Percentiles rank a stretch among this genome's conserved stretches.
These are phyloP conservation scores for Cyclotella distinguenda DNA, from an alignment of 108 stramenopile species.

Conservation along the genomic window DNA sequence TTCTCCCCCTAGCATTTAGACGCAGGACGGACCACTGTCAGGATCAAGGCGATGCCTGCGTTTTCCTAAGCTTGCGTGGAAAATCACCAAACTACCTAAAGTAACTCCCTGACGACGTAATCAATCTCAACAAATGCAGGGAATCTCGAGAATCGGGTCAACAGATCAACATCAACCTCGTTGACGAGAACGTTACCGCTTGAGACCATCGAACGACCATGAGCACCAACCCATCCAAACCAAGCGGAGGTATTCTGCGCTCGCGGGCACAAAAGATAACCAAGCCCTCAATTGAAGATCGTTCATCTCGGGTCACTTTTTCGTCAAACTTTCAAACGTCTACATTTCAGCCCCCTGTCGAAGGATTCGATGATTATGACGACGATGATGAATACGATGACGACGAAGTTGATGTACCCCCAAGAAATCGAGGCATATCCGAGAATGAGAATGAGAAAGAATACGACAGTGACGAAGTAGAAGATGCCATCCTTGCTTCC, in stretches of 20 bases:
- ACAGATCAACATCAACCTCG: neutral
- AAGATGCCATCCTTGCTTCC: constrained; percentile 43
- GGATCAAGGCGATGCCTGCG: too few species aligned
- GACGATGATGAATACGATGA: constrained; percentile 17
- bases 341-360: neutral
- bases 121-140: too few species aligned
- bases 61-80: too few species aligned
- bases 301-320: constrained; percentile 8
- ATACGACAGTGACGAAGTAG: constrained; percentile 50
- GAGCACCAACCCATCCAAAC: constrained; percentile 16
- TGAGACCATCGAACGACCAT: neutral
- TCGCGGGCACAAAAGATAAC: neutral
- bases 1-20: too few species aligned
- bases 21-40: too few species aligned
- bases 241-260: constrained; percentile 26
- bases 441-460: neutral
- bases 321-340: constrained; percentile 19
- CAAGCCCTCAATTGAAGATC: neutral
- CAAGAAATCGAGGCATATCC: neutral
- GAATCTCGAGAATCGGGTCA: too few species aligned
- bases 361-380: neutral
- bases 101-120: too few species aligned
- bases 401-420: constrained; percentile 7
- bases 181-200: neutral
- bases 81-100: too few species aligned